Evolutionary conservation across 2,329 filamentous ascomycete species (phyloP).

Genomic region (Fulvia fulva): DNA sequence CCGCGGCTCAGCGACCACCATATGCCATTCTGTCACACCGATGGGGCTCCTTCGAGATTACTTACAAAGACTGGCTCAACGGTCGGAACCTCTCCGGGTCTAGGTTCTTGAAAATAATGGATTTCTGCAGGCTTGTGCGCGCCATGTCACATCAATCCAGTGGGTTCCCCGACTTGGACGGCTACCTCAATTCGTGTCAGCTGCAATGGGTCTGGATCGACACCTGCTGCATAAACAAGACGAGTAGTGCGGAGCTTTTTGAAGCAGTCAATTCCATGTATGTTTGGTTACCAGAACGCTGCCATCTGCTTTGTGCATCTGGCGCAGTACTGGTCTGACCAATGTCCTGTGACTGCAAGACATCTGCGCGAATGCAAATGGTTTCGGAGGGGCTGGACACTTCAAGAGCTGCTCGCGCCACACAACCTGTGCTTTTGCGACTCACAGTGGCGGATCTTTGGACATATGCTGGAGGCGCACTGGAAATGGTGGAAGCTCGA

Average conservation of each 20-base stretch:
- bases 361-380: neutral
- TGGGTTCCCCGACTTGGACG: too few species aligned
- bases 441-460: neutral
- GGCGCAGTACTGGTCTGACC: neutral
- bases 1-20: neutral
- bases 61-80: constrained; percentile 5
- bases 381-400: neutral
- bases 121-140: neutral
- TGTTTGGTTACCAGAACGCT: neutral
- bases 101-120: constrained; percentile 8
- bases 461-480: neutral
- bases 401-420: neutral
- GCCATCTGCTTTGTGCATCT: neutral
- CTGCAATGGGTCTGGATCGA: neutral
- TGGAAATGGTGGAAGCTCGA: too few species aligned
- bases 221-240: neutral
- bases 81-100: neutral
- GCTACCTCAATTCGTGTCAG: neutral
- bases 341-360: neutral
- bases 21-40: constrained; percentile 19
- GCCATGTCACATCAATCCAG: neutral
- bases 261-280: neutral
- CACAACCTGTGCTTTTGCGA: neutral
- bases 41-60: constrained; percentile 7
- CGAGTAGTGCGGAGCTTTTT: neutral